Percentiles rank a stretch among this genome's conserved stretches.
Conservation (phyloP, 148 eudicot genomes). For the Rhododendron henanense region DNA sequence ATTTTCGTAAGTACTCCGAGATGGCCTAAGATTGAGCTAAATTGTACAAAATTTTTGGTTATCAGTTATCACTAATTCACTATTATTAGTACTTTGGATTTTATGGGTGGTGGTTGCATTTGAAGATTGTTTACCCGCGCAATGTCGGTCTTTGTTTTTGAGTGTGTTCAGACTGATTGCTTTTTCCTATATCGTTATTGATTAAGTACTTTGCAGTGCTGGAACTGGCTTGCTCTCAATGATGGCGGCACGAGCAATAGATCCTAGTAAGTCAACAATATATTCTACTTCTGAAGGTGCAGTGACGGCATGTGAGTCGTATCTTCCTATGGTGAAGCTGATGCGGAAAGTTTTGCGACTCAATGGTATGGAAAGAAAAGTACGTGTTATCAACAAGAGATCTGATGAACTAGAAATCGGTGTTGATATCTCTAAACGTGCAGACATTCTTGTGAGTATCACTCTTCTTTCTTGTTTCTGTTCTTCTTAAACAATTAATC, state of each 20-base stretch:
- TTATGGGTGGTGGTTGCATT: background rate
- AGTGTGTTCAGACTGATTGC: background rate
- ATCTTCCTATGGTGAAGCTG: slow-evolving; percentile 91
- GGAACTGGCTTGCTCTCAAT: slow-evolving; percentile 93
- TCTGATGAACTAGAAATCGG: slow-evolving; percentile 81
- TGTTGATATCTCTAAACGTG: slow-evolving; percentile 58
- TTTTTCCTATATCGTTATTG: background rate
- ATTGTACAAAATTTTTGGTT: background rate
- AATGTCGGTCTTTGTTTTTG: background rate
- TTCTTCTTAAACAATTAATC: background rate
- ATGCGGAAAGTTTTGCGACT: slow-evolving; percentile 64
- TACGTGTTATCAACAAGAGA: slow-evolving; percentile 73
- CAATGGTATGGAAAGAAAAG: slow-evolving; percentile 60
- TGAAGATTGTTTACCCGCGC: background rate
- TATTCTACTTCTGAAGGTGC: slow-evolving; percentile 37
- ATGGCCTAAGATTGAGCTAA: background rate
- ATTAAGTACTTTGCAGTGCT: slow-evolving; percentile 41
- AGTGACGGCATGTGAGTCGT: slow-evolving; percentile 86
- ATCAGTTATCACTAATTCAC: background rate
- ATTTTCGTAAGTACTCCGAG: background rate
- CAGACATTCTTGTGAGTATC: slow-evolving; percentile 73
- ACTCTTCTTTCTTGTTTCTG: background rate
- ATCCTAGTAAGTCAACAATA: slow-evolving; percentile 18
- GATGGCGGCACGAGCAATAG: slow-evolving; percentile 92
- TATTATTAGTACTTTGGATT: background rate